Percentiles rank a stretch among this genome's conserved stretches.
Evolutionary conservation across 2,329 filamentous ascomycete genomes (phyloP).

Genomic region (Geoglossum cookeanum): DNA sequence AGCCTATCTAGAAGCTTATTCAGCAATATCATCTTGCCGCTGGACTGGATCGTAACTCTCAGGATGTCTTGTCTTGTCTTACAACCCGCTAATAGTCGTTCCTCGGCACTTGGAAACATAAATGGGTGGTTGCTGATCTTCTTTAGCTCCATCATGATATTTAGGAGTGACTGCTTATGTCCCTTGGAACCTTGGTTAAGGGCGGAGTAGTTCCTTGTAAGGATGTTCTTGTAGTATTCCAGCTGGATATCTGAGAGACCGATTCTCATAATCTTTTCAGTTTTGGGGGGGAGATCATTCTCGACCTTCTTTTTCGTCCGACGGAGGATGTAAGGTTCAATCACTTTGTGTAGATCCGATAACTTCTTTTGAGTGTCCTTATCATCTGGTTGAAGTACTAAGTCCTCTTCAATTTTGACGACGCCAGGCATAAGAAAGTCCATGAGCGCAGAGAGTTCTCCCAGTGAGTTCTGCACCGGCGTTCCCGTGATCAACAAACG

Average conservation of each 20-base stretch:
- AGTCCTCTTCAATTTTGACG: conserved; percentile 75
- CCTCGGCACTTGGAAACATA: conserved; percentile 89
- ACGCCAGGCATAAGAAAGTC: conserved; percentile 96
- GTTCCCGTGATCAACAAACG: conserved; percentile 91
- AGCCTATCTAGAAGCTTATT: conserved; percentile 89
- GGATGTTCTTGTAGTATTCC: conserved; percentile 97
- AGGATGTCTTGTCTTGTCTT: conserved; percentile 73
- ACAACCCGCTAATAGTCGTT: conserved; percentile 66
- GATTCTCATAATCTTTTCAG: conserved; percentile 96
- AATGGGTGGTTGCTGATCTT: conserved; percentile 98
- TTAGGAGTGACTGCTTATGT: conserved; percentile 84
- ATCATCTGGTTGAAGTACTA: conserved; percentile 51
- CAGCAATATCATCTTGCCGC: conserved; percentile 98
- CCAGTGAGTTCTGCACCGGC: conserved; percentile 90
- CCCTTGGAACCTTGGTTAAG: conserved; percentile 78
- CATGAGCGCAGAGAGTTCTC: conserved; percentile 77
- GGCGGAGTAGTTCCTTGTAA: conserved; percentile 89
- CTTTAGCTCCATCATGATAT: conserved; percentile 99
- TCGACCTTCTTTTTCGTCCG: conserved; percentile 96
- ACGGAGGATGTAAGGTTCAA: conserved; percentile 85
- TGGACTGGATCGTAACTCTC: conserved; percentile 85
- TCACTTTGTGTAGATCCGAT: conserved; percentile 63
- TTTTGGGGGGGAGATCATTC: conserved; percentile 88
- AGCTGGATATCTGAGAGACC: conserved; percentile 91
- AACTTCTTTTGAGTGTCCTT: conserved; percentile 75